phyloP scores from a whole-genome alignment of 2,329 filamentous ascomycete genomes.

The Phyllosticta capitalensis region DNA sequence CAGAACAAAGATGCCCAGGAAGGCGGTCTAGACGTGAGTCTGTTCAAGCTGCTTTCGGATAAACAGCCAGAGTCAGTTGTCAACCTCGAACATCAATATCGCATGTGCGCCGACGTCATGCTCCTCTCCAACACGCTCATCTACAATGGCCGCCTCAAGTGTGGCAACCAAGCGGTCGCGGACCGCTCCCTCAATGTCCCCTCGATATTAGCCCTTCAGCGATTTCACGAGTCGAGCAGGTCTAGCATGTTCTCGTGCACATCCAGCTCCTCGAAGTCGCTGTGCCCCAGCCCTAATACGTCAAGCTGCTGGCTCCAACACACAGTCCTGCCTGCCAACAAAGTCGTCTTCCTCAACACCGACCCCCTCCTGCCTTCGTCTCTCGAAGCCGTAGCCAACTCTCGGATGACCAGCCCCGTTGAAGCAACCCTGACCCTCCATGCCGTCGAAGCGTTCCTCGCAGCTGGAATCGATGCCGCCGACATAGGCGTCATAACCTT shows the following conservation, averaged over 20 bases:
- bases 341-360: slow-evolving; percentile 84
- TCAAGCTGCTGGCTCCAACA: slow-evolving; percentile 65
- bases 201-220: slow-evolving; percentile 26
- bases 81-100: slow-evolving; percentile 90
- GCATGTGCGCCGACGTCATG: slow-evolving; percentile 98
- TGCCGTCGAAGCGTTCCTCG: slow-evolving; percentile 69
- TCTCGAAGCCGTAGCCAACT: slow-evolving; percentile 64
- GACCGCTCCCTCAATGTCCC: slow-evolving; percentile 59
- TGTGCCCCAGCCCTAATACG: slow-evolving; percentile 44
- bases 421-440: slow-evolving; percentile 72
- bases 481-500: slow-evolving; percentile 95
- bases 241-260: neutral
- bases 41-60: slow-evolving; percentile 91
- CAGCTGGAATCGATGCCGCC: slow-evolving; percentile 59
- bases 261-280: neutral
- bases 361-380: slow-evolving; percentile 58
- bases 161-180: slow-evolving; percentile 70
- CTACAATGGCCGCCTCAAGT: slow-evolving; percentile 83
- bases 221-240: slow-evolving; percentile 20
- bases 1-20: slow-evolving; percentile 80
- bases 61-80: slow-evolving; percentile 79
- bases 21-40: slow-evolving; percentile 80
- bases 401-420: slow-evolving; percentile 78
- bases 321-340: slow-evolving; percentile 57
- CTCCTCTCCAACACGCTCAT: slow-evolving; percentile 84